Evolutionary conservation across 2,329 filamentous ascomycete species (phyloP).

Genomic region (Ophiostoma triangulosporum): DNA sequence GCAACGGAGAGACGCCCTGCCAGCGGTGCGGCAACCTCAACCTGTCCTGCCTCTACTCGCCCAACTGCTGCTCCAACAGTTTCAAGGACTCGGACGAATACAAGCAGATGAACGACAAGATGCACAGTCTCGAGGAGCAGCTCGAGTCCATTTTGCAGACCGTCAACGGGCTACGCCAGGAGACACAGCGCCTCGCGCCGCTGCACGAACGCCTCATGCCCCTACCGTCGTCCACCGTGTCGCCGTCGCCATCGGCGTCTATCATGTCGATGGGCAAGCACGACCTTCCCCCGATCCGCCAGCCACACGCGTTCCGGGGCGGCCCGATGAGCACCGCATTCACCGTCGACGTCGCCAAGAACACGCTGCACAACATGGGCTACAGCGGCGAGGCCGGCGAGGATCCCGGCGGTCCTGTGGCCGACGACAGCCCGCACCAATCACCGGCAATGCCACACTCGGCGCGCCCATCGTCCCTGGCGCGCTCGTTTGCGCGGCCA

Average conservation of each 20-base stretch:
- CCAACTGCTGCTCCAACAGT: constrained; percentile 27
- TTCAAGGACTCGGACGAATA: constrained; percentile 54
- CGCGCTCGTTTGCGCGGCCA: constrained; percentile 6
- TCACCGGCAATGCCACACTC: constrained; percentile 22
- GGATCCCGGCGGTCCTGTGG: constrained; percentile 34
- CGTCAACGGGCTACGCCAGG: constrained; percentile 52
- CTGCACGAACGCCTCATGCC: constrained; percentile 29
- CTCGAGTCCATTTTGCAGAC: constrained; percentile 64
- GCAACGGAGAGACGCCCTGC: constrained; percentile 54
- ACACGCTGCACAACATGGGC: constrained; percentile 78
- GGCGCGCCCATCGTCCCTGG: constrained; percentile 24
- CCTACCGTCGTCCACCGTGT: constrained; percentile 23
- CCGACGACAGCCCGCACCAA: constrained; percentile 19
- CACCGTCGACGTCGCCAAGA: constrained; percentile 75
- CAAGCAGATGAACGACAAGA: constrained; percentile 62
- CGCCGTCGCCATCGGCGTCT: constrained; percentile 30
- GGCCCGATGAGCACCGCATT: constrained; percentile 69
- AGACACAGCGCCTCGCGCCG: constrained; percentile 31
- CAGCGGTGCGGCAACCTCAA: constrained; percentile 56
- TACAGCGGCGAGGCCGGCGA: constrained; percentile 54
- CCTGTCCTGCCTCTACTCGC: constrained; percentile 23
- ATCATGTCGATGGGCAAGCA: constrained; percentile 30
- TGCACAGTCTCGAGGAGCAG: constrained; percentile 67
- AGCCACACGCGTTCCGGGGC: constrained; percentile 55
- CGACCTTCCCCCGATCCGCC: constrained; percentile 33